Evolutionary conservation across 169 alveolate genomes (phyloP).

Genomic region (Plasmodium reichenowi): DNA sequence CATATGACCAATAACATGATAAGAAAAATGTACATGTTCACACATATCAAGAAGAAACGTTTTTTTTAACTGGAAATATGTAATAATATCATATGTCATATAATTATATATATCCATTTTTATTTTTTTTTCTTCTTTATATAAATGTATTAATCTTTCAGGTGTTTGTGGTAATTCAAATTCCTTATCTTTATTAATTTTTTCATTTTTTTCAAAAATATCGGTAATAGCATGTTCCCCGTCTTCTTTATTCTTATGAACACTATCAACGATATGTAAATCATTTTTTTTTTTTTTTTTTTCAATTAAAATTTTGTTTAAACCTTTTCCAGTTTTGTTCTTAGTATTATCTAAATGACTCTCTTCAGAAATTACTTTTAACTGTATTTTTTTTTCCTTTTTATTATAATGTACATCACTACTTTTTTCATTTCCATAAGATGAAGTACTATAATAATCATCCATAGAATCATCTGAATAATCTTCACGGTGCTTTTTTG

Average conservation of each 20-base stretch:
- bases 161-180: constrained; percentile 25
- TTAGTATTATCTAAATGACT: neutral
- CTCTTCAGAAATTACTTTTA: constrained; percentile 1
- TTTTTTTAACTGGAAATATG: constrained; percentile 64
- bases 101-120: constrained; percentile 60
- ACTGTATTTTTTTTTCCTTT: neutral
- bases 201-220: constrained; percentile 1
- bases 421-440: neutral
- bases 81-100: constrained; percentile 62
- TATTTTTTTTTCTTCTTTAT: constrained; percentile 65
- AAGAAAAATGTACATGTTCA: constrained; percentile 58
- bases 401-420: neutral
- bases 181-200: neutral
- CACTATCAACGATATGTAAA: too few relatives aligned
- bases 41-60: constrained; percentile 73
- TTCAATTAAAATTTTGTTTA: neutral
- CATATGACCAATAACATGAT: constrained; percentile 50
- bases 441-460: neutral
- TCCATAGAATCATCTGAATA: neutral
- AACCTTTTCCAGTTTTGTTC: neutral
- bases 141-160: constrained; percentile 61
- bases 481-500: neutral
- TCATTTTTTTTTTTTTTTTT: neutral
- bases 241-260: too few relatives aligned
- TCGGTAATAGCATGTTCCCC: neutral